Evolutionary conservation across 129 eudicot genomes (phyloP).

Genomic region (Apium graveolens): DNA sequence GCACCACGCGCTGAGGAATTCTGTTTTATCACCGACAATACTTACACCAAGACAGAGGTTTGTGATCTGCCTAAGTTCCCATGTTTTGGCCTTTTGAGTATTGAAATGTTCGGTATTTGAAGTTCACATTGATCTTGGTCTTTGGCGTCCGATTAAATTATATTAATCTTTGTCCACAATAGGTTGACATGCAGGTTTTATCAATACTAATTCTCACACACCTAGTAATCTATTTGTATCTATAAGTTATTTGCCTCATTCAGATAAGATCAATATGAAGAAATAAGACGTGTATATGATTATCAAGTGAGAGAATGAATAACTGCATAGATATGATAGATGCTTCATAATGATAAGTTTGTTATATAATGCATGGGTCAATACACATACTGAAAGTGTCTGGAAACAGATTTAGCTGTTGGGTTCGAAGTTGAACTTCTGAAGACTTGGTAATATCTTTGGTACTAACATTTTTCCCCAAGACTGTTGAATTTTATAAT

Average conservation of each 20-base stretch:
- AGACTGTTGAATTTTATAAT: not conserved
- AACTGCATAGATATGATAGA: not conserved
- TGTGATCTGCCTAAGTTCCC: slow-evolving; percentile 2
- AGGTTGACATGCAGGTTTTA: not conserved
- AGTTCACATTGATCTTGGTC: not conserved
- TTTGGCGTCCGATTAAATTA: not conserved
- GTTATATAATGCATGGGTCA: not conserved
- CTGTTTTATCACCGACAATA: slow-evolving; percentile 66
- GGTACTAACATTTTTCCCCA: not conserved
- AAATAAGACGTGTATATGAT: not conserved
- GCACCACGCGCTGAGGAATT: slow-evolving; percentile 66
- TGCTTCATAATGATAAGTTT: not conserved
- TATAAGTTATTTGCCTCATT: not conserved
- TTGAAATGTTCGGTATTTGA: not conserved
- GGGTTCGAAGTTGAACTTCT: not conserved
- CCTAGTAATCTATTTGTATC: not conserved
- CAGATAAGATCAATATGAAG: not conserved
- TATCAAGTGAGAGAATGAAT: not conserved
- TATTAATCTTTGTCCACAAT: not conserved
- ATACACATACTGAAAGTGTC: not conserved
- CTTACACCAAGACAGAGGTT: slow-evolving; percentile 72
- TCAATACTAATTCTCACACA: not conserved
- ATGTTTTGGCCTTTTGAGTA: not conserved
- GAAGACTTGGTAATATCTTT: not conserved
- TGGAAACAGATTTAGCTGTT: not conserved